Evolutionary conservation across 768 basidiomycete genomes (phyloP).

Genomic region (Russula foetens): DNA sequence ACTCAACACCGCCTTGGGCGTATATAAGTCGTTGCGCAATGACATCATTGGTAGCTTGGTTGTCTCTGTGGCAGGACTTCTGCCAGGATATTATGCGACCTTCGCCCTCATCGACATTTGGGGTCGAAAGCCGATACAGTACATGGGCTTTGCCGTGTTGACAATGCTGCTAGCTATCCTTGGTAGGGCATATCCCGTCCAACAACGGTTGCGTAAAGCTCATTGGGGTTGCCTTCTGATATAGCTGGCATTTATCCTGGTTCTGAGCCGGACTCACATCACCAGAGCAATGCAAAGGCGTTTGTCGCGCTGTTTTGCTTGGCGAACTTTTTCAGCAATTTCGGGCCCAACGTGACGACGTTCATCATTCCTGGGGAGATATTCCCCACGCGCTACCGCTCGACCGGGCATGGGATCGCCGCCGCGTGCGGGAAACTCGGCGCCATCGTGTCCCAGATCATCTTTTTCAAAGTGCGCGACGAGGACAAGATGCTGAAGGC

Average conservation of each 20-base stretch:
- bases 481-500: constrained; percentile 24
- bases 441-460: constrained; percentile 35
- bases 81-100: constrained; percentile 68
- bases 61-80: constrained; percentile 66
- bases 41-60: constrained; percentile 67
- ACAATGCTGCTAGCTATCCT: constrained; percentile 59
- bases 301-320: constrained; percentile 35
- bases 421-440: constrained; percentile 38
- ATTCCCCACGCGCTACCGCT: constrained; percentile 38
- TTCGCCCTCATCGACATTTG: constrained; percentile 62
- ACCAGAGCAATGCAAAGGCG: constrained; percentile 30
- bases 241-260: constrained; percentile 13
- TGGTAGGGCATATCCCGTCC: constrained; percentile 36
- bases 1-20: constrained; percentile 24
- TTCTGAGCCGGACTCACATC: constrained; percentile 17
- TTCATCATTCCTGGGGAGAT: constrained; percentile 38
- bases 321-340: constrained; percentile 37
- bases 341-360: constrained; percentile 37
- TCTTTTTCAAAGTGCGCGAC: constrained; percentile 24
- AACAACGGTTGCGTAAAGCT: constrained; percentile 23
- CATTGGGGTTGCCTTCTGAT: constrained; percentile 16
- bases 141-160: constrained; percentile 64
- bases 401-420: constrained; percentile 36
- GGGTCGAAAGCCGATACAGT: constrained; percentile 78
- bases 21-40: constrained; percentile 51